These are phyloP conservation scores for Ascochyta clinopodiicola DNA, from an alignment of 2,329 filamentous ascomycete genomes.

Conservation along the genomic window DNA sequence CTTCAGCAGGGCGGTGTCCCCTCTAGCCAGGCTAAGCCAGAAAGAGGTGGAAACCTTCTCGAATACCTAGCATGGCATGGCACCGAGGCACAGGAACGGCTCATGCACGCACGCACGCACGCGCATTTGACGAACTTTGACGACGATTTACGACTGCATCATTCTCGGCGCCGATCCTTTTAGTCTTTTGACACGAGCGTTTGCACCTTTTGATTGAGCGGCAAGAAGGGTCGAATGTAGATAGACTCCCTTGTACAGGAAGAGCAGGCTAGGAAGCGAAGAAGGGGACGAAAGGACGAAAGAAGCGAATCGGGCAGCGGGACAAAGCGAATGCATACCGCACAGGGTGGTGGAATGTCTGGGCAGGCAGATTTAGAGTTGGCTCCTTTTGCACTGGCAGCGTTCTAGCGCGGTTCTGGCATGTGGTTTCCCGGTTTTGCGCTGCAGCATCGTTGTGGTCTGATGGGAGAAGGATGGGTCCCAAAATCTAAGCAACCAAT, in stretches of 20 bases:
- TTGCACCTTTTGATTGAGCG: slow-evolving; percentile 3
- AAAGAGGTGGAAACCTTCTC: slow-evolving; percentile 7
- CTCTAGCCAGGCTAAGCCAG: slow-evolving; percentile 6
- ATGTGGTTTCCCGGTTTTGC: slow-evolving; percentile 6
- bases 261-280: neutral
- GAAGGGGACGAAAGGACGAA: neutral
- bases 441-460: slow-evolving; percentile 1
- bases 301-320: neutral
- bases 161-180: slow-evolving; percentile 13
- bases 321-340: neutral
- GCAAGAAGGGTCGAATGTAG: slow-evolving; percentile 5
- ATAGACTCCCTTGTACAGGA: neutral
- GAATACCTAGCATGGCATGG: neutral
- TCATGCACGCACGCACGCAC: slow-evolving; percentile 16
- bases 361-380: neutral
- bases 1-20: slow-evolving; percentile 6
- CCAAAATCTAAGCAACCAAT: slow-evolving; percentile 11
- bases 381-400: neutral
- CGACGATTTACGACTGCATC: slow-evolving; percentile 22
- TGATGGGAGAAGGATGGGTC: slow-evolving; percentile 3
- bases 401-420: neutral
- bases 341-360: neutral
- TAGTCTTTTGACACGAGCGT: slow-evolving; percentile 1
- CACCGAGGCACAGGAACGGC: slow-evolving; percentile 10
- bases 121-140: slow-evolving; percentile 19